phyloP scores from a whole-genome alignment of 1,139 yeast genomes.

The Candida pseudoviswanathii region DNA sequence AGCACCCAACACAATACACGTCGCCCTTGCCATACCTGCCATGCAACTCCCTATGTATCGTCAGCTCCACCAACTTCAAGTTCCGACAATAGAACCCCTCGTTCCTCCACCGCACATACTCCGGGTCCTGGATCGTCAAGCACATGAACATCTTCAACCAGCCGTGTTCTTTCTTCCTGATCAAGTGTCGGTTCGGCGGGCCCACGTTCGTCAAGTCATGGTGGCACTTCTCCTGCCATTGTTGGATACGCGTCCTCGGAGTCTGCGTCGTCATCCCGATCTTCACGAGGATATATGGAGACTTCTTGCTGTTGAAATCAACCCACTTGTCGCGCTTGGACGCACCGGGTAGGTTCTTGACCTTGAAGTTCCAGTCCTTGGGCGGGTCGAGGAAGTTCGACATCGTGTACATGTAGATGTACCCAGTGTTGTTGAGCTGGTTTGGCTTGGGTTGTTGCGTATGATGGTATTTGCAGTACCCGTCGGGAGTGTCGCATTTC shows the following conservation, averaged over 20 bases:
- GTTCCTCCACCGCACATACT: conserved; percentile 14
- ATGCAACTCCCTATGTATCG: conserved; percentile 41
- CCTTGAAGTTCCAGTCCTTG: conserved; percentile 29
- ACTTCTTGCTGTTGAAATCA: conserved; percentile 40
- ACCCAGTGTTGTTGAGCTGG: conserved; percentile 31
- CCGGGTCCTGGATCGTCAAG: conserved; percentile 7
- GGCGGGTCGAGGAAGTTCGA: conserved; percentile 22
- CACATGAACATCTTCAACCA: conserved; percentile 9
- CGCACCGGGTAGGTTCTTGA: conserved; percentile 34
- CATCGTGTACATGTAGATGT: conserved; percentile 57
- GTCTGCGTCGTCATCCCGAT: conserved; percentile 58
- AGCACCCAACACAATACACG: conserved; percentile 44
- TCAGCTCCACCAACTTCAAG: conserved; percentile 40
- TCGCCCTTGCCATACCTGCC: conserved; percentile 45
- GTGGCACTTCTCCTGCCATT: conserved; percentile 58
- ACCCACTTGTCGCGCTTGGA: conserved; percentile 30
- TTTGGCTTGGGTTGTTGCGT: too few species aligned
- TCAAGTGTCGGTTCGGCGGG: conserved; percentile 13
- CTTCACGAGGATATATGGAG: conserved; percentile 47
- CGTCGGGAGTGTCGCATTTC: conserved; percentile 19
- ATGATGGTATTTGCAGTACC: conserved; percentile 32
- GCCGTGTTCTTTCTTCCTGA: conserved; percentile 6
- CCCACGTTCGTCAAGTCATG: conserved; percentile 31
- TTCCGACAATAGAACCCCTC: conserved; percentile 38
- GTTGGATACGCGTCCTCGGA: conserved; percentile 45